A percentile compares a stretch with the other conserved stretches of the same genome.
Conservation (phyloP, 176 grass and related monocot species). For the Aegilops umbellulata region DNA sequence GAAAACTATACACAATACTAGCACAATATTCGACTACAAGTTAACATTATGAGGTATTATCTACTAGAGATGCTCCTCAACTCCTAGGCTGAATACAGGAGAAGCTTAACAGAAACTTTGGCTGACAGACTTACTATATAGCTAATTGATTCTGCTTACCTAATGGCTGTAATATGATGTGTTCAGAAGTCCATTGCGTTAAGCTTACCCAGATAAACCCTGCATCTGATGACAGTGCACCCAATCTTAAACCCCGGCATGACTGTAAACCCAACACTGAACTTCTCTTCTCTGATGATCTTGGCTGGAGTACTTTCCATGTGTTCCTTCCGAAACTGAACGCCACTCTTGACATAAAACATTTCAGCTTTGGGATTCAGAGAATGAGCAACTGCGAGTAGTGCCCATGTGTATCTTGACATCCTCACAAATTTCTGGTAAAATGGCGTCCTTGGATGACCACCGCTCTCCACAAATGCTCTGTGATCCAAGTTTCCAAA, state of each 20-base stretch:
- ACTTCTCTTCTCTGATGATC: conserved; percentile 21
- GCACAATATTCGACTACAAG: conserved; percentile 28
- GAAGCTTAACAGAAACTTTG: conserved; percentile 9
- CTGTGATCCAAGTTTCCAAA: conserved; percentile 81
- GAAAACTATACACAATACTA: conserved; percentile 24
- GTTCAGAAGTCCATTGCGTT: background rate
- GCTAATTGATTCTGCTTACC: conserved; percentile 33
- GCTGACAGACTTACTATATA: background rate
- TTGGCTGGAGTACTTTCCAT: conserved; percentile 68
- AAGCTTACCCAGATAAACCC: conserved; percentile 55
- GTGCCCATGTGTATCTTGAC: conserved; percentile 70
- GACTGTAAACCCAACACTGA: conserved; percentile 73
- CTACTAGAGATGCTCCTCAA: conserved; percentile 23
- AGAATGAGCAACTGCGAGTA: conserved; percentile 44
- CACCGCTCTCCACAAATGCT: conserved; percentile 48
- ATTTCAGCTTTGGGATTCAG: conserved; percentile 74
- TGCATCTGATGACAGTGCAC: conserved; percentile 57
- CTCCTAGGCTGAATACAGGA: conserved; percentile 1
- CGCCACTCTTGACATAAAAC: conserved; percentile 56
- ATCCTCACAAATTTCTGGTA: conserved; percentile 65
- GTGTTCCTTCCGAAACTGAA: conserved; percentile 45
- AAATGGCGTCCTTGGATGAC: conserved; percentile 90
- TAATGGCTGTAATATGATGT: conserved; percentile 9
- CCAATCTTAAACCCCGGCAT: conserved; percentile 85
- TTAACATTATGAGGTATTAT: conserved; percentile 26